Conservation (phyloP, 257 asterid genomes). For the Petrea volubilis region DNA sequence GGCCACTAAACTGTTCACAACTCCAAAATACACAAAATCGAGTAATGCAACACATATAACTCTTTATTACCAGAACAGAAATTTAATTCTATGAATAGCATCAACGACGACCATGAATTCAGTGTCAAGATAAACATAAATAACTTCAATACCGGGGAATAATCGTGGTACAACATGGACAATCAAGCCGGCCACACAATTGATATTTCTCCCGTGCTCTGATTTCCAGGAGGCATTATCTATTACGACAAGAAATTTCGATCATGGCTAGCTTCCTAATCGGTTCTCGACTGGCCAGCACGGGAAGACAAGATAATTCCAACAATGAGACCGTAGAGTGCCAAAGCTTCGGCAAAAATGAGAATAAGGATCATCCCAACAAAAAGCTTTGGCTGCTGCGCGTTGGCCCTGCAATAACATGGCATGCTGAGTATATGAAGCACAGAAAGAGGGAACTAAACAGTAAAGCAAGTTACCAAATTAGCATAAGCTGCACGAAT, state of each 20-base stretch:
- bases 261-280: constrained; percentile 27
- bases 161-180: constrained; percentile 27
- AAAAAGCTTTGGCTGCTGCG: constrained; percentile 77
- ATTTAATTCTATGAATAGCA: constrained; percentile 29
- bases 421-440: constrained; percentile 4
- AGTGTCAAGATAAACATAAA: constrained; percentile 9
- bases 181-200: constrained; percentile 17
- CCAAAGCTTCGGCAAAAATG: constrained; percentile 75
- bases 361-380: constrained; percentile 82
- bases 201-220: constrained; percentile 27
- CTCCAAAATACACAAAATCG: constrained; percentile 11
- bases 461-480: too few species aligned
- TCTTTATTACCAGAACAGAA: constrained; percentile 26
- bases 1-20: constrained; percentile 18
- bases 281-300: constrained; percentile 86
- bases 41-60: constrained; percentile 24
- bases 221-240: constrained; percentile 9
- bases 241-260: constrained; percentile 9
- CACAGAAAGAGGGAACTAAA: neutral
- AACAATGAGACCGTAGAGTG: constrained; percentile 74
- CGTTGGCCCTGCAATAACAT: constrained; percentile 61
- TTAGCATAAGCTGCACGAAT: neutral
- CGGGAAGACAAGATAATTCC: constrained; percentile 81
- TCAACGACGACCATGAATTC: neutral
- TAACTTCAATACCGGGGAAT: constrained; percentile 14